phyloP scores from a whole-genome alignment of 495 filamentous ascomycete genomes.

The Cairneyella variabilis region DNA sequence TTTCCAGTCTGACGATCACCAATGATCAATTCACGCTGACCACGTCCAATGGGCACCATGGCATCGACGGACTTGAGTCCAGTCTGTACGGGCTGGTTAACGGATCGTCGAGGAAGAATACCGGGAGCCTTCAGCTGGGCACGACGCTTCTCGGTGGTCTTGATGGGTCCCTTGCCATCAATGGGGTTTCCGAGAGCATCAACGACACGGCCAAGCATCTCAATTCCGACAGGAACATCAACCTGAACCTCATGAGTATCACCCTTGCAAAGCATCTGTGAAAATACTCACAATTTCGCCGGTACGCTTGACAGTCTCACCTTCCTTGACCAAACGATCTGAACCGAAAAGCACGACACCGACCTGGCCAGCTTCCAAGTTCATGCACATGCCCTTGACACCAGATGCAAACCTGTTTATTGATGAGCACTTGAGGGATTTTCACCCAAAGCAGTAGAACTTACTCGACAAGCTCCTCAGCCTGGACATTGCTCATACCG shows the following conservation, averaged over 20 bases:
- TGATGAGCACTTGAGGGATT: conserved; percentile 15
- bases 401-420: conserved; percentile 87
- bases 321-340: conserved; percentile 99
- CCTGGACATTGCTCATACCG: conserved; percentile 99
- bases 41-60: conserved; percentile 99
- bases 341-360: conserved; percentile 99
- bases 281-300: conserved; percentile 85
- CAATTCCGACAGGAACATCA: conserved; percentile 91
- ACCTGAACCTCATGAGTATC: conserved; percentile 59
- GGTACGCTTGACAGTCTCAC: conserved; percentile 99
- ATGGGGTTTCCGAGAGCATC: conserved; percentile 98
- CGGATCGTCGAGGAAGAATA: conserved; percentile 93
- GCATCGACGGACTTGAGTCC: conserved; percentile 99
- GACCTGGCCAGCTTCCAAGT: conserved; percentile 99
- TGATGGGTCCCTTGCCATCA: conserved; percentile 96
- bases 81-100: conserved; percentile 98
- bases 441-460: conserved; percentile 35
- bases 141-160: conserved; percentile 87
- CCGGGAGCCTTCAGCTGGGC: conserved; percentile 98
- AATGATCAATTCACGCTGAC: conserved; percentile 99
- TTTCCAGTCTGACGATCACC: conserved; percentile 99
- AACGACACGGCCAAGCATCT: conserved; percentile 95
- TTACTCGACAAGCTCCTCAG: conserved; percentile 99
- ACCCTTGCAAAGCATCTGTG: no score
- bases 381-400: conserved; percentile 99